Evolutionary conservation across 1,139 yeast species (phyloP), one percentile per base, ranked within the genome.

Genomic region (Saccharomycopsis hybrid): DNA sequence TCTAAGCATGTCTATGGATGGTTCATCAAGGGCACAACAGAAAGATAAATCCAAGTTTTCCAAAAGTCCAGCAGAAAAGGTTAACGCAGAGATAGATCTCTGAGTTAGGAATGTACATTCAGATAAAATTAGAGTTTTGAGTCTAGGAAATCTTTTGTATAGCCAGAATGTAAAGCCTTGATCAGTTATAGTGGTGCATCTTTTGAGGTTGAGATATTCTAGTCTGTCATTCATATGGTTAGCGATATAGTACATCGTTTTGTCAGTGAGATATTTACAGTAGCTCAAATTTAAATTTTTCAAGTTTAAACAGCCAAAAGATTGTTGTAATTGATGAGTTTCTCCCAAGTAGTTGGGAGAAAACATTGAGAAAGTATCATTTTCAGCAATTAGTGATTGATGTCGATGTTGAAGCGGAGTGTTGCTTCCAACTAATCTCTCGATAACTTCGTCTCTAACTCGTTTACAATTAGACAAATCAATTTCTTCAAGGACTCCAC

Each of bases 171-270:
- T 73, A 61, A 83, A 85, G 0, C 92, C 92, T 44, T 73, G 71
- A 63, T 85, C 92, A 2, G 90, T 82, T 40, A 85, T 82, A 1
- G 88, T 78, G 8, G 90, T 84, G 61, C 94, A 85, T 53, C 94
- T 70, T 1, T 90, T 80, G 51, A 85, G 66, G 58, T 83, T 82
- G 57, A 85, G 69, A 43, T 73, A 66, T 52, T 73, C 79, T 44
- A 85, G 65, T 48, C 82, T 68, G 29, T 72, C 73, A 54, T 70
- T 73, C 24, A 85, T 83, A 62, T 79, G 76, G 30, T 72, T 64
- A 0, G 87, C 80, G 54, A 85, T 70, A 56, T 80, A 83, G 55
- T 71, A 69, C 82, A 85, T 80, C 42, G 84, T 68, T 54, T 73
- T 71, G 60, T 84, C 92, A 1, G 89, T 81, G 46, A 85, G 61